Evolutionary conservation across 768 basidiomycete genomes (phyloP).

Genomic region (Daedaleopsis sinensis): DNA sequence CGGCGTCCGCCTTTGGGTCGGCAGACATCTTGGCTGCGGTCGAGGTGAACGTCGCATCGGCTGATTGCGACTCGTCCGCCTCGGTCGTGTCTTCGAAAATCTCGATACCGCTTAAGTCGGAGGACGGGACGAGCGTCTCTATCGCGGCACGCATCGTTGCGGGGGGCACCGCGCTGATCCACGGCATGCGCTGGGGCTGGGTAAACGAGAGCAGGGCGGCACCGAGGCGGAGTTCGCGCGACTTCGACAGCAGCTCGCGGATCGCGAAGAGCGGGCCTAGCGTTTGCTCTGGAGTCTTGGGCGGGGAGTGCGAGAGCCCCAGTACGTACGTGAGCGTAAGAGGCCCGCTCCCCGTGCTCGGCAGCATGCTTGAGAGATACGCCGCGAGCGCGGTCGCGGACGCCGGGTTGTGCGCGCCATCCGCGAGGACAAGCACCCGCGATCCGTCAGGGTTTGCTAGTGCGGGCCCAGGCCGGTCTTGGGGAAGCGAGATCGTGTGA

Average conservation of each 20-base stretch:
- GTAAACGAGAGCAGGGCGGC: constrained; percentile 64
- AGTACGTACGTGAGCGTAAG: constrained; percentile 71
- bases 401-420: constrained; percentile 93
- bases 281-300: constrained; percentile 76
- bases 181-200: constrained; percentile 91
- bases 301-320: constrained; percentile 83
- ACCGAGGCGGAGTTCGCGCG: constrained; percentile 29
- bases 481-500: constrained; percentile 40
- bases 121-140: constrained; percentile 38
- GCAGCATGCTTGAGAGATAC: constrained; percentile 56
- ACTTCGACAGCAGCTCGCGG: constrained; percentile 12
- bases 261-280: constrained; percentile 65
- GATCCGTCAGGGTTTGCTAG: not conserved
- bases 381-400: constrained; percentile 67
- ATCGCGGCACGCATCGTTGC: constrained; percentile 53
- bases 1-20: not conserved
- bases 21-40: not conserved
- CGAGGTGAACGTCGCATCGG: not conserved
- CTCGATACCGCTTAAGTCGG: constrained; percentile 34
- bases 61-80: constrained; percentile 22
- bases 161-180: constrained; percentile 72
- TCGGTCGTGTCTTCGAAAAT: constrained; percentile 46
- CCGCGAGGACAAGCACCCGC: constrained; percentile 62
- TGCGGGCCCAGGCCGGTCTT: constrained; percentile 2
- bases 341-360: constrained; percentile 27